These are phyloP conservation scores for Nakazawaea molendinolei DNA, from an alignment of 805 yeast genomes.

Conservation along the genomic window DNA sequence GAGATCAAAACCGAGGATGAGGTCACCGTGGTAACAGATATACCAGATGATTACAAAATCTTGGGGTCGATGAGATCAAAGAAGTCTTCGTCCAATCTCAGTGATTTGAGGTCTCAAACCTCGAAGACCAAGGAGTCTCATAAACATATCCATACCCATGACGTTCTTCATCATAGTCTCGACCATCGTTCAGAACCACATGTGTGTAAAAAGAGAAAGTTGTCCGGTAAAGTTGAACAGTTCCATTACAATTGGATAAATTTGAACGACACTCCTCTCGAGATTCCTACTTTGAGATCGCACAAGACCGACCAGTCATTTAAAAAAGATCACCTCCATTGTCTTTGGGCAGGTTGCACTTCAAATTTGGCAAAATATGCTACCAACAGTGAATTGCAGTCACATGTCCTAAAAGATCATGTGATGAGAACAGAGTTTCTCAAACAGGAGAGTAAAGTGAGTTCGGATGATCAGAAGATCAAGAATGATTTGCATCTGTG, in stretches of 20 bases:
- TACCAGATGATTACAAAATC: conserved; percentile 4
- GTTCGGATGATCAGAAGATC: neutral
- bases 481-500: conserved; percentile 36
- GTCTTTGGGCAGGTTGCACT: conserved; percentile 10
- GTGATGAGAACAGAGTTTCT: neutral
- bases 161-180: conserved; percentile 3
- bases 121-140: neutral
- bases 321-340: conserved; percentile 10
- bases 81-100: conserved; percentile 5
- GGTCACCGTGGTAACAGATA: conserved; percentile 2
- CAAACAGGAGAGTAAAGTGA: neutral
- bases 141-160: conserved; percentile 4
- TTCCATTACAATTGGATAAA: conserved; percentile 12
- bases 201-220: neutral
- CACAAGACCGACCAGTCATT: neutral
- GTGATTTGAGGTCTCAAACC: conserved; percentile 5
- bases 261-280: conserved; percentile 7
- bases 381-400: conserved; percentile 6
- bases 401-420: conserved; percentile 8
- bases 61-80: neutral
- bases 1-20: neutral
- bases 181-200: conserved; percentile 2
- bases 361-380: neutral
- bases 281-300: conserved; percentile 3
- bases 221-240: conserved; percentile 4